Evolutionary conservation across 805 yeast species (phyloP).

Genomic region (Saccharomyces paradoxus): DNA sequence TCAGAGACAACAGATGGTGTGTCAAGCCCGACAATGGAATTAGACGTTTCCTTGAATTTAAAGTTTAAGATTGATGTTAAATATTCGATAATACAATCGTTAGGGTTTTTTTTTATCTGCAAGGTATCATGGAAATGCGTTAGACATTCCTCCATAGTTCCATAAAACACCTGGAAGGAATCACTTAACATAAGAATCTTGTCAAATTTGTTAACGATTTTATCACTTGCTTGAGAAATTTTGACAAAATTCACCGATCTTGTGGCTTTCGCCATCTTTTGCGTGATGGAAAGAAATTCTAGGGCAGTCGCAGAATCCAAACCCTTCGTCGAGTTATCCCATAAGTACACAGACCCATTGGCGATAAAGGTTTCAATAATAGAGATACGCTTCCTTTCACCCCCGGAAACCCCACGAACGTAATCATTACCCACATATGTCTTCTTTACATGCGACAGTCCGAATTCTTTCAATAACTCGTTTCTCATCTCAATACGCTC

Average conservation of each 20-base stretch:
- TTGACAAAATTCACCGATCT: constrained; percentile 36
- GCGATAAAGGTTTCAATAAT: constrained; percentile 45
- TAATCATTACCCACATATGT: constrained; percentile 53
- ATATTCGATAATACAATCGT: constrained; percentile 52
- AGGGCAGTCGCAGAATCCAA: constrained; percentile 40
- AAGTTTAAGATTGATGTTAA: constrained; percentile 47
- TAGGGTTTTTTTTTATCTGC: constrained; percentile 46
- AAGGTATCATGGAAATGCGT: constrained; percentile 37
- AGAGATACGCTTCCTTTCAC: constrained; percentile 53
- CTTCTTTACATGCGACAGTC: constrained; percentile 42
- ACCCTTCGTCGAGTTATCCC: constrained; percentile 44
- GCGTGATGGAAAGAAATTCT: constrained; percentile 36
- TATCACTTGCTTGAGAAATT: constrained; percentile 39
- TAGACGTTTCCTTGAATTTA: constrained; percentile 28
- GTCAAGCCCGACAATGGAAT: not conserved
- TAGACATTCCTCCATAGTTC: constrained; percentile 33
- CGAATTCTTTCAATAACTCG: constrained; percentile 22
- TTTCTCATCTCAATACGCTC: constrained; percentile 19
- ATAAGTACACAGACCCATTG: constrained; percentile 37
- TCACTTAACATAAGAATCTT: constrained; percentile 37
- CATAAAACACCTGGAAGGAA: constrained; percentile 39
- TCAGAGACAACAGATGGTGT: constrained; percentile 30
- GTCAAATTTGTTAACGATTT: constrained; percentile 39
- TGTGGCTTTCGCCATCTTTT: constrained; percentile 31
- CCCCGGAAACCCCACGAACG: constrained; percentile 54